These are phyloP conservation scores for Talaromyces borbonicus DNA, from an alignment of 495 filamentous ascomycete genomes.

Conservation along the genomic window DNA sequence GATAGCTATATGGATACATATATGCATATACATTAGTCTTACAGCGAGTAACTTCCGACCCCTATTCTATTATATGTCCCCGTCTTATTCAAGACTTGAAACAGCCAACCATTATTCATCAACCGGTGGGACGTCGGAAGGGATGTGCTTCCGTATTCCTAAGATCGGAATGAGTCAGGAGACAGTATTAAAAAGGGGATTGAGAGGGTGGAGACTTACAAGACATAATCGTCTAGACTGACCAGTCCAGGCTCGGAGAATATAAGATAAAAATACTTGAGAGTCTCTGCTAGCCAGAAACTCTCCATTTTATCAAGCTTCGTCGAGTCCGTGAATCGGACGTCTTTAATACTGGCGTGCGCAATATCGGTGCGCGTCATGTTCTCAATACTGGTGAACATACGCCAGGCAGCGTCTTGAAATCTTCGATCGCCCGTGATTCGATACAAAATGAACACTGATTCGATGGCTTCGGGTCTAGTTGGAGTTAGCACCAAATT, in stretches of 20 bases:
- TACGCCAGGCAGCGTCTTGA: slow-evolving; percentile 63
- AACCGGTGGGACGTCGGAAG: slow-evolving; percentile 38
- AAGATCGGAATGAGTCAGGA: too few relatives aligned
- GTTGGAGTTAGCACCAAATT: slow-evolving; percentile 1
- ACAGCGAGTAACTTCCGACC: too few relatives aligned
- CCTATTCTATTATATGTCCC: background rate
- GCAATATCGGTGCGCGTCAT: slow-evolving; percentile 49
- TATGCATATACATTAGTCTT: too few relatives aligned
- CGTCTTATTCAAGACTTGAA: background rate
- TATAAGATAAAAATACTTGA: slow-evolving; percentile 91
- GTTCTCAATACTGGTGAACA: slow-evolving; percentile 57
- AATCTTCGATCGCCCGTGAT: slow-evolving; percentile 60
- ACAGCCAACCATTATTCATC: background rate
- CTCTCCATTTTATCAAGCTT: slow-evolving; percentile 45
- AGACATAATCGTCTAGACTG: slow-evolving; percentile 60
- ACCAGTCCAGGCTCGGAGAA: slow-evolving; percentile 63
- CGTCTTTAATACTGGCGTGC: slow-evolving; percentile 50
- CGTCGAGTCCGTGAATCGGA: slow-evolving; percentile 27
- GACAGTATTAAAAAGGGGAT: too few relatives aligned
- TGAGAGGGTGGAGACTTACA: slow-evolving; percentile 28
- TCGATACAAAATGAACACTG: slow-evolving; percentile 65
- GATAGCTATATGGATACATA: too few relatives aligned
- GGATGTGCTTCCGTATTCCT: slow-evolving; percentile 74
- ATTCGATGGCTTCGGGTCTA: slow-evolving; percentile 61
- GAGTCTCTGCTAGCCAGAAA: slow-evolving; percentile 63